Evolutionary conservation across 2,329 filamentous ascomycete species (phyloP), one percentile per base, ranked within the genome.

Genomic region (Xylaria sp.): DNA sequence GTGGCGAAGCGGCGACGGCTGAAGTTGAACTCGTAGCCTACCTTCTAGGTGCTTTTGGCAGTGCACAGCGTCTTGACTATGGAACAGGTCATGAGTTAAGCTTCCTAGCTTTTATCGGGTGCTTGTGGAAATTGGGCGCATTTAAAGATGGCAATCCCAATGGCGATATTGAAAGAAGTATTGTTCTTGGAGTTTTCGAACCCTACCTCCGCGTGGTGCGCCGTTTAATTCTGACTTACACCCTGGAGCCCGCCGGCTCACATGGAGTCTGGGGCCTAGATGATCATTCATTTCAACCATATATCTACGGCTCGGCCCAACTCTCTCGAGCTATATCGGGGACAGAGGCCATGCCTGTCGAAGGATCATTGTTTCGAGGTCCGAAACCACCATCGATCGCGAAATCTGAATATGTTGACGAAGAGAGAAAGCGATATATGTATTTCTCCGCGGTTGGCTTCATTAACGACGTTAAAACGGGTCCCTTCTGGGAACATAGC

Each of bases 261-360:
- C 95, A 98, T 73, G 95, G 95, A 3, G 95, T 99, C 19, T 99
- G 95, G 95, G 95, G 95, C 19, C 83, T 99, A n/a, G 95, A 99
- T 74, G 95, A 99, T 75, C 94, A 99, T 77, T 93, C 88, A 8
- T 98, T 99, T 75, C 77, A 95, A 25, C 91, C 95, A 0, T 99
- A 98, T 76, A 92, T 99, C 58, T 93, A 98, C 66, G 95, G 95
- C 31, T 97, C 93, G 2, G 93, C 95, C 0, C 95, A 99, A 74
- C 82, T 96, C 40, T 90, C 90, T 9, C 89, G 92, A 0, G 85
- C 93, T 1, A 91, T 97, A 66, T 79, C 80, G 27, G 81, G 85
- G 0, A 75, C 80, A 1, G 83, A 89, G 48, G 75, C 84, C 2
- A 90, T 92, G 70, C 92, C 91, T 0, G 82, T 86, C 1, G 92